Evolutionary conservation across 192 early-diverging fungal species (phyloP).

Genomic region (Backusella macrospora): DNA sequence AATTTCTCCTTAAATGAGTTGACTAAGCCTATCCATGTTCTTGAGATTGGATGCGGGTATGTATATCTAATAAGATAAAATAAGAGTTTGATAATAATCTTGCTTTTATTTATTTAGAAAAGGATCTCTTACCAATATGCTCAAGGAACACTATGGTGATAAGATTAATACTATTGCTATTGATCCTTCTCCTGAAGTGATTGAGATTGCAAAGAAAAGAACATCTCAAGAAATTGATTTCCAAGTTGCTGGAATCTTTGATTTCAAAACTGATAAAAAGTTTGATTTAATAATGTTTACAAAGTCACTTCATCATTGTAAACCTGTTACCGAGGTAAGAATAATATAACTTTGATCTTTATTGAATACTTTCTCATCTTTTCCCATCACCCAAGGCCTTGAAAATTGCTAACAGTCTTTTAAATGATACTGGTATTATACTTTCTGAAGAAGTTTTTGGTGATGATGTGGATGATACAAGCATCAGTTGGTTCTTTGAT

Average conservation of each 20-base stretch:
- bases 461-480: not conserved
- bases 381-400: conserved; percentile 3
- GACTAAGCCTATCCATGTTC: not conserved
- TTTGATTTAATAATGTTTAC: conserved; percentile 27
- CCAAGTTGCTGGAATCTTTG: conserved; percentile 8
- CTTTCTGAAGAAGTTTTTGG: conserved; percentile 15
- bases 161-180: not conserved
- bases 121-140: not conserved
- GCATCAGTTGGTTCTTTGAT: conserved; percentile 14
- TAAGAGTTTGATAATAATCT: not conserved
- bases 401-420: conserved; percentile 2
- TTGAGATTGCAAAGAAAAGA: not conserved
- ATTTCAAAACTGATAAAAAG: conserved; percentile 20
- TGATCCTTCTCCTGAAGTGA: not conserved
- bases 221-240: not conserved
- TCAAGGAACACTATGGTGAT: conserved; percentile 5
- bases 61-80: not conserved
- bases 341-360: not conserved
- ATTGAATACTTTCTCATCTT: not conserved
- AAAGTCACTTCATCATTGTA: conserved; percentile 28
- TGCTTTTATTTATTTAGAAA: not conserved
- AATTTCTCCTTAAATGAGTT: not conserved
- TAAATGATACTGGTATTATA: conserved; percentile 10
- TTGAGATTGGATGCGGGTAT: conserved; percentile 20
- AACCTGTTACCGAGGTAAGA: conserved; percentile 19